Evolutionary conservation across 1,139 yeast species (phyloP).

Genomic region (Yamadazyma jaroonii): DNA sequence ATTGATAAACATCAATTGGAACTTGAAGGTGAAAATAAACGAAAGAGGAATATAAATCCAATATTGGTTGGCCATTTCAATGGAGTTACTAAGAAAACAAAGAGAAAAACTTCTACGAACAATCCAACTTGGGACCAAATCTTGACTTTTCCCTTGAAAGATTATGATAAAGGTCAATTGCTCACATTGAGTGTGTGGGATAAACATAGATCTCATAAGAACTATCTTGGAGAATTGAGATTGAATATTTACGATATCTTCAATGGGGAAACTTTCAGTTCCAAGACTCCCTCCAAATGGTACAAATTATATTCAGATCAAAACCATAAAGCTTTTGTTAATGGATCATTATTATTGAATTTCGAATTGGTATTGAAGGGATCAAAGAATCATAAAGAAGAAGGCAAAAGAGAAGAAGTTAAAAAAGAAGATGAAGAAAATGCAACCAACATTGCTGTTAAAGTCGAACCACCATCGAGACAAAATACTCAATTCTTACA

Average conservation of each 20-base stretch:
- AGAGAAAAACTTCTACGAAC: conserved; percentile 34
- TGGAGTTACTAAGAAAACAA: conserved; percentile 26
- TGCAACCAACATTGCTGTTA: conserved; percentile 9
- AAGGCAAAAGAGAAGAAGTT: background rate
- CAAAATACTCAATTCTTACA: conserved; percentile 4
- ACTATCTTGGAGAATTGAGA: conserved; percentile 57
- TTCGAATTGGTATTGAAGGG: conserved; percentile 41
- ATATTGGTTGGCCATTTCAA: conserved; percentile 35
- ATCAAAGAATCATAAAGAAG: conserved; percentile 5
- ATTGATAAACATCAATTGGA: conserved; percentile 16
- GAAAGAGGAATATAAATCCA: conserved; percentile 25
- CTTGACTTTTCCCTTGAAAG: conserved; percentile 29
- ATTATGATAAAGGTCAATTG: conserved; percentile 27
- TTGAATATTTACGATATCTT: conserved; percentile 46
- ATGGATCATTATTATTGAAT: conserved; percentile 55
- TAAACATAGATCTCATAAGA: conserved; percentile 41
- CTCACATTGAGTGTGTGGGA: conserved; percentile 44
- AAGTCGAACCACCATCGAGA: conserved; percentile 22
- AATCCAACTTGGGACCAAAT: conserved; percentile 49
- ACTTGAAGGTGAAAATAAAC: conserved; percentile 2
- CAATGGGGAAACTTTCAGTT: conserved; percentile 14
- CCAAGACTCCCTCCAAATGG: conserved; percentile 44
- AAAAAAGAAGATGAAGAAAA: background rate
- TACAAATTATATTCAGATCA: conserved; percentile 47
- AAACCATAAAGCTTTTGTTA: conserved; percentile 46